phyloP scores from a whole-genome alignment of 164 flowering plant species.

The Protea cynaroides region DNA sequence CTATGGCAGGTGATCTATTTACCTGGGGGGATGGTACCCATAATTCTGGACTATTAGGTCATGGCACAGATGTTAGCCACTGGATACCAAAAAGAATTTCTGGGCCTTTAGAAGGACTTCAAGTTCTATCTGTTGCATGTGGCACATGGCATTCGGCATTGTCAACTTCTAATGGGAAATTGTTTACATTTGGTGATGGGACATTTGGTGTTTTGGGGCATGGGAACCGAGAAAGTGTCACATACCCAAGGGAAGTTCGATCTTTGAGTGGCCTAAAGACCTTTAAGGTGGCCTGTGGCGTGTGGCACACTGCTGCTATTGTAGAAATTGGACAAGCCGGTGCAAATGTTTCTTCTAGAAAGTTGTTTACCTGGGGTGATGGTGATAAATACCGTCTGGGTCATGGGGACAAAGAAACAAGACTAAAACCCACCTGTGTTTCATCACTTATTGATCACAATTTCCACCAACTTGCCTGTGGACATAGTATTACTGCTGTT shows the following conservation, averaged over 20 bases:
- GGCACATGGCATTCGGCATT: slow-evolving; percentile 24
- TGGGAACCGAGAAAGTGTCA: slow-evolving; percentile 19
- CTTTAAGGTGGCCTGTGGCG: slow-evolving; percentile 24
- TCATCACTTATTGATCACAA: slow-evolving; percentile 19
- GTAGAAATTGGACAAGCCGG: slow-evolving; percentile 22
- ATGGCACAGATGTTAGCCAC: slow-evolving; percentile 18
- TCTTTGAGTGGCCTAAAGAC: slow-evolving; percentile 22
- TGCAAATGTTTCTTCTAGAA: slow-evolving; percentile 20
- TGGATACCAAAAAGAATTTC: slow-evolving; percentile 24
- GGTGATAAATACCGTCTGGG: slow-evolving; percentile 25
- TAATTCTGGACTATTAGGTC: slow-evolving; percentile 24
- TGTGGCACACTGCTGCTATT: slow-evolving; percentile 31
- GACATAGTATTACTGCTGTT: slow-evolving; percentile 23
- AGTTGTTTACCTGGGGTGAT: slow-evolving; percentile 30
- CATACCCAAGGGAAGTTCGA: slow-evolving; percentile 22
- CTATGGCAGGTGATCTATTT: slow-evolving; percentile 18
- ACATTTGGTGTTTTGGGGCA: slow-evolving; percentile 31
- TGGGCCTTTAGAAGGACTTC: slow-evolving; percentile 24
- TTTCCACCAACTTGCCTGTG: slow-evolving; percentile 24
- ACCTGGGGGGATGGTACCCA: slow-evolving; percentile 26
- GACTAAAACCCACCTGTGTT: slow-evolving; percentile 25
- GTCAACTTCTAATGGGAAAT: slow-evolving; percentile 18
- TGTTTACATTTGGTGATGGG: slow-evolving; percentile 32
- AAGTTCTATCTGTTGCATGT: slow-evolving; percentile 23
- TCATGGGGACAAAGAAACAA: slow-evolving; percentile 23